Percentiles rank a stretch among this genome's conserved stretches.
Evolutionary conservation across 1,139 yeast species (phyloP).

Genomic region (Candida frijolesensis): DNA sequence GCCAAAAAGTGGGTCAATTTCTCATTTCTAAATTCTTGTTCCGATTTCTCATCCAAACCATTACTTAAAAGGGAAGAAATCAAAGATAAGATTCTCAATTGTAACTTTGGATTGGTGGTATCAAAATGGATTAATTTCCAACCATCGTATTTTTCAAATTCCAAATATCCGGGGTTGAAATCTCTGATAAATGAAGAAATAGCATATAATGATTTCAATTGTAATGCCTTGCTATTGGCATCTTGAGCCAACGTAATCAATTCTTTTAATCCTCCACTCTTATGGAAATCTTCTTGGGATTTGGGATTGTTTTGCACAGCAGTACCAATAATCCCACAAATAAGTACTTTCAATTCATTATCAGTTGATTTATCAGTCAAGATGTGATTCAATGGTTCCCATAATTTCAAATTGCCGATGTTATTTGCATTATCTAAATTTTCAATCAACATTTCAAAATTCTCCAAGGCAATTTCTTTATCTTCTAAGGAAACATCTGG

Average conservation of each 20-base stretch:
- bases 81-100: slow-evolving; percentile 58
- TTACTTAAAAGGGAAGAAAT: slow-evolving; percentile 60
- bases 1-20: slow-evolving; percentile 41
- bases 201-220: slow-evolving; percentile 74
- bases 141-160: slow-evolving; percentile 63
- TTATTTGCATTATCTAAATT: slow-evolving; percentile 94
- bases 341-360: slow-evolving; percentile 51
- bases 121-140: slow-evolving; percentile 46
- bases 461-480: slow-evolving; percentile 79
- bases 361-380: slow-evolving; percentile 43
- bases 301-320: slow-evolving; percentile 89
- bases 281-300: slow-evolving; percentile 65
- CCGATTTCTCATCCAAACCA: slow-evolving; percentile 43
- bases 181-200: slow-evolving; percentile 77
- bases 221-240: slow-evolving; percentile 36
- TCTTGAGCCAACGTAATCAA: slow-evolving; percentile 42
- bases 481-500: slow-evolving; percentile 65
- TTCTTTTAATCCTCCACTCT: slow-evolving; percentile 50
- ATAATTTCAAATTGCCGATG: slow-evolving; percentile 77
- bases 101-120: slow-evolving; percentile 37
- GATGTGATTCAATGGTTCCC: slow-evolving; percentile 67
- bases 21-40: slow-evolving; percentile 41
- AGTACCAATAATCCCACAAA: slow-evolving; percentile 81
- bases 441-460: slow-evolving; percentile 92
- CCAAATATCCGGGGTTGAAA: slow-evolving; percentile 54